Percentiles rank a stretch among this genome's conserved stretches.
phyloP scores from a whole-genome alignment of 78 protist genomes.

The Guillardia theta region DNA sequence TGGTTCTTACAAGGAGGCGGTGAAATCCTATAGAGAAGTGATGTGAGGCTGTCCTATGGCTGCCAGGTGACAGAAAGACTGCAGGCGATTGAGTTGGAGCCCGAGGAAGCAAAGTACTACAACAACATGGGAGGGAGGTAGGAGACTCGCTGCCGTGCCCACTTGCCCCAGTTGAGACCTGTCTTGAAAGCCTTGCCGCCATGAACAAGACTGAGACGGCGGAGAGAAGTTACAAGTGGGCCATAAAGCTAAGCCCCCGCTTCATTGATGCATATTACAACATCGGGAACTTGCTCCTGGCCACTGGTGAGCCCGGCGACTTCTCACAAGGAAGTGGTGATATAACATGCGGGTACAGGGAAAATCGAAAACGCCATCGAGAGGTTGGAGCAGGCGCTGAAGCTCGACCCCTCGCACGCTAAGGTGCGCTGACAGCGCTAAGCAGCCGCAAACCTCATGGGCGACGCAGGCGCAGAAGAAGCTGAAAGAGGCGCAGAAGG shows the following conservation, averaged over 20 bases:
- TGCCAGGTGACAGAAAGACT: too few relatives aligned
- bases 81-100: constrained; percentile 28
- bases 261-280: constrained; percentile 24
- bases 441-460: neutral
- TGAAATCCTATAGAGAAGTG: neutral
- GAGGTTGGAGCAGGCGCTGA: neutral
- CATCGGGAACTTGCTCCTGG: constrained; percentile 31
- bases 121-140: constrained; percentile 40
- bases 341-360: neutral
- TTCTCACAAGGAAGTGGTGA: neutral
- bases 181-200: neutral
- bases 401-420: neutral
- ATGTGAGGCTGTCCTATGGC: too few relatives aligned
- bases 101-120: constrained; percentile 47
- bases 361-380: neutral
- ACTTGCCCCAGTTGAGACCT: neutral
- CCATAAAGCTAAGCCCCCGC: neutral
- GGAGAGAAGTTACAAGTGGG: constrained; percentile 39
- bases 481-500: neutral
- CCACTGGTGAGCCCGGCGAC: neutral
- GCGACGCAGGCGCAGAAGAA: neutral
- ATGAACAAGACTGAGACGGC: neutral
- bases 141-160: neutral
- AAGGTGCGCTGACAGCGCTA: neutral
- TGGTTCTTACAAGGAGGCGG: neutral